Evolutionary conservation across 2,329 filamentous ascomycete genomes (phyloP).

Genomic region (Sporothrix globosa): DNA sequence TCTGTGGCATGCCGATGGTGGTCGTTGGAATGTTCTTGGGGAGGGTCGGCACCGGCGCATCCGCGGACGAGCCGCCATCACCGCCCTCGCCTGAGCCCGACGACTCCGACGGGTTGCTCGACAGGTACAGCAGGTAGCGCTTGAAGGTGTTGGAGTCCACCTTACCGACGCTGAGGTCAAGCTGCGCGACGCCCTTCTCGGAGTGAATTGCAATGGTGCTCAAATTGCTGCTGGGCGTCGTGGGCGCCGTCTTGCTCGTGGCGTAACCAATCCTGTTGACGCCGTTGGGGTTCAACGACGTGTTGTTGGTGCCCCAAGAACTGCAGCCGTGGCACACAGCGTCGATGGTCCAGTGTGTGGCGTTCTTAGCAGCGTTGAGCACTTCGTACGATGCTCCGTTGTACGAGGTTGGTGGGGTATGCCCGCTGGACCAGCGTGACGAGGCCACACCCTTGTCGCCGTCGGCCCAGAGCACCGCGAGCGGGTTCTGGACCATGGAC

Average conservation of each 20-base stretch:
- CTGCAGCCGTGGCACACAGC: constrained; percentile 40
- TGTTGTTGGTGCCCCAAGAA: constrained; percentile 36
- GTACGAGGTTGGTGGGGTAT: constrained; percentile 35
- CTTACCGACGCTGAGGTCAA: constrained; percentile 31
- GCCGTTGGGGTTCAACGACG: constrained; percentile 39
- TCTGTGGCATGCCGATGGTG: constrained; percentile 26
- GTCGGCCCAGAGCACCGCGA: constrained; percentile 46
- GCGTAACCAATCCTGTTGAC: constrained; percentile 39
- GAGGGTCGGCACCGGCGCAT: constrained; percentile 11
- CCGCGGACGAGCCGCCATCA: neutral
- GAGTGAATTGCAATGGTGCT: constrained; percentile 38
- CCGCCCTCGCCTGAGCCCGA: neutral
- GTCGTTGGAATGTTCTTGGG: constrained; percentile 26
- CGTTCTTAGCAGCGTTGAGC: constrained; percentile 36
- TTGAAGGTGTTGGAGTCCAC: constrained; percentile 33
- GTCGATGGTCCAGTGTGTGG: constrained; percentile 42
- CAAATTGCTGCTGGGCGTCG: constrained; percentile 38
- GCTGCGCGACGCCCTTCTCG: constrained; percentile 35
- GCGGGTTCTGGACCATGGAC: constrained; percentile 46
- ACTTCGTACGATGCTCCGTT: constrained; percentile 36
- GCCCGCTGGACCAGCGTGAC: constrained; percentile 44
- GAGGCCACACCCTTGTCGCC: constrained; percentile 45
- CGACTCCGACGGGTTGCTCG: constrained; percentile 6
- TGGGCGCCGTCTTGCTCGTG: constrained; percentile 35
- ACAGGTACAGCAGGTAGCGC: constrained; percentile 32